Evolutionary conservation across 2,329 filamentous ascomycete species (phyloP), one percentile per base, ranked within the genome.

Genomic region (Phialophora chinensis): DNA sequence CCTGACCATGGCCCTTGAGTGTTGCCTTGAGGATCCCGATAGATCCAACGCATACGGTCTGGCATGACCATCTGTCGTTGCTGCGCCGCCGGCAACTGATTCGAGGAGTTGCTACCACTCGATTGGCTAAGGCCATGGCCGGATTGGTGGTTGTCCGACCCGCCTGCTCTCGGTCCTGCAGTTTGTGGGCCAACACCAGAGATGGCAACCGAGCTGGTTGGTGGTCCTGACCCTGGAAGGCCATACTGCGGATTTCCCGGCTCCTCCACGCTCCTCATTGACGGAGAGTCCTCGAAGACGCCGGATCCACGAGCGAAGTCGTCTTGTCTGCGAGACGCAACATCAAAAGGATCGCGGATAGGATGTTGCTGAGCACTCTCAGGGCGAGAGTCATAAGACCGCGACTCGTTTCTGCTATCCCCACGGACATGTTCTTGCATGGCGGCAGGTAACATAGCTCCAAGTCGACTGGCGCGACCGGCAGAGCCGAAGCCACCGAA

Each of bases 1-100:
- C 95, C 95, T 47, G 93, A 97, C 80, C 95, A 99, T 0, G 95
- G 95, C 0, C 95, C 95, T 76, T 99, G 95, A 5, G 92, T 90
- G 69, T 92, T 90, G 25, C 93, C 93, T 76, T 96, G 92, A 4
- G 95, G 95, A 76, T 99, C 95, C 60, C 96, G 89, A 76, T 99
- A 99, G 20, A 97, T 94, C 95, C 95, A 99, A 73, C 94, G 87
- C 93, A 99, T 99, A 14, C 96, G 87, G 77, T 99, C 95, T 1
- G 95, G 95, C 95, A 99, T 98, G 4, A 99, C 94, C 93, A 99
- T 98, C 53, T 91, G 93, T 17, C 92, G 89, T 70, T 90, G 87
- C 74, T 91, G 90, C 31, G 87, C 81, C 56, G 86, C 80, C 31
- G 89, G 88, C 57, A 92, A 86, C 70, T 93, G 90, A 57, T 62